These are phyloP conservation scores for Vanrija humicola DNA, from an alignment of 1,284 basidiomycete species.

Conservation along the genomic window DNA sequence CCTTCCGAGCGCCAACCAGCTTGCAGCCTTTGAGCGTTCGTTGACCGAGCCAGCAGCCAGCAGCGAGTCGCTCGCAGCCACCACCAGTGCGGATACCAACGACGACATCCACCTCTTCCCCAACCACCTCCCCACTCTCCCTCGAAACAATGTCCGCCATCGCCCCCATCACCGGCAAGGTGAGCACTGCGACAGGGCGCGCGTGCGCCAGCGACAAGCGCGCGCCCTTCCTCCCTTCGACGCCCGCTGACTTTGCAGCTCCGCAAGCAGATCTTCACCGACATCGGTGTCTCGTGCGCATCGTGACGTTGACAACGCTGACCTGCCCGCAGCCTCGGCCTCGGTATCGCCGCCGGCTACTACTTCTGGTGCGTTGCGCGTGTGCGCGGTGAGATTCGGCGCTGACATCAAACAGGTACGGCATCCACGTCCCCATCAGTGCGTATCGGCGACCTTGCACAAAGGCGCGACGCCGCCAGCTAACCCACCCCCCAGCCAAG, in stretches of 20 bases:
- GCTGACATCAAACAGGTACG: constrained; percentile 13
- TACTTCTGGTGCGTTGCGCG: constrained; percentile 13
- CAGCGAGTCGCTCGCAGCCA: not conserved
- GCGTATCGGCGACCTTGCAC: too few species aligned
- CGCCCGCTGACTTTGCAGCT: constrained; percentile 9
- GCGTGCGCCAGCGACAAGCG: not conserved
- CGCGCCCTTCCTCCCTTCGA: not conserved
- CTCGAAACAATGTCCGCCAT: constrained; percentile 2
- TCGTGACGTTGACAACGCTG: not conserved
- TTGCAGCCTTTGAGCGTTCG: too few species aligned
- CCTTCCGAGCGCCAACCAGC: not conserved
- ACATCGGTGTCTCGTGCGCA: constrained; percentile 10
- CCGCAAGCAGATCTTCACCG: constrained; percentile 10
- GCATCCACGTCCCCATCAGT: constrained; percentile 16
- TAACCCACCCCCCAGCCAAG: constrained; percentile 14
- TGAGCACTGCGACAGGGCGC: not conserved
- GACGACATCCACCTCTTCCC: constrained; percentile 1
- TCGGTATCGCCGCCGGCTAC: constrained; percentile 14
- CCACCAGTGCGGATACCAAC: not conserved
- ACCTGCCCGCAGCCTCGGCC: constrained; percentile 7
- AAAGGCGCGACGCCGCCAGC: too few species aligned
- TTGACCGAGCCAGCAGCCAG: not conserved
- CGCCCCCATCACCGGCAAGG: constrained; percentile 20
- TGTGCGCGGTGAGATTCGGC: not conserved
- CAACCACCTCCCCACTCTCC: not conserved